A percentile compares a stretch with the other conserved stretches of the same genome.
Evolutionary conservation across 2,329 filamentous ascomycete genomes (phyloP).

Genomic region (Diplocarpon rosae): DNA sequence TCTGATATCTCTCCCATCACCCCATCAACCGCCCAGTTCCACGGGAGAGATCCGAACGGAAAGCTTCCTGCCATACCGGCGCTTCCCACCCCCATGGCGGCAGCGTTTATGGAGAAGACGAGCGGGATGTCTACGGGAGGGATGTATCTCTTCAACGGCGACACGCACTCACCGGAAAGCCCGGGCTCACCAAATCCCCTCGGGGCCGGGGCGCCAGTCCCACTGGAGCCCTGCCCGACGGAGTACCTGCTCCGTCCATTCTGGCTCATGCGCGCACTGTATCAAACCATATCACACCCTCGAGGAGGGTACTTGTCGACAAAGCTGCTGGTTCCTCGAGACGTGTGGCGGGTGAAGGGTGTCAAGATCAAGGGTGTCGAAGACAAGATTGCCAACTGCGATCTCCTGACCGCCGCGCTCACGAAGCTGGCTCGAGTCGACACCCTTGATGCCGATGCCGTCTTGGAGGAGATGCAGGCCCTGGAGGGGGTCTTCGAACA

Average conservation of each 20-base stretch:
- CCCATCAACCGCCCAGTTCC: constrained; percentile 48
- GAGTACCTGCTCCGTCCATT: constrained; percentile 87
- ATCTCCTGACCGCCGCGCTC: constrained; percentile 79
- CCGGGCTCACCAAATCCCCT: constrained; percentile 55
- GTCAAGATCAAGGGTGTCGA: constrained; percentile 87
- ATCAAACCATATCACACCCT: constrained; percentile 84
- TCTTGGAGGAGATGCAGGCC: constrained; percentile 87
- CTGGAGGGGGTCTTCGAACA: constrained; percentile 80
- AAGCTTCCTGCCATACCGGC: constrained; percentile 46
- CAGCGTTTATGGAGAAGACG: constrained; percentile 48
- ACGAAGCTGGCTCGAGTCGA: constrained; percentile 76
- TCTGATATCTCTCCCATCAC: constrained; percentile 63
- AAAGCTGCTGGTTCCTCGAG: constrained; percentile 81
- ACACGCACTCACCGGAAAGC: constrained; percentile 58
- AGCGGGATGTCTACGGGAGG: constrained; percentile 52
- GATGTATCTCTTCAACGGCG: constrained; percentile 72
- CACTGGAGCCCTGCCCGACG: constrained; percentile 84
- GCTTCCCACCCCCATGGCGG: constrained; percentile 55
- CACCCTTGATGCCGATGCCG: constrained; percentile 79
- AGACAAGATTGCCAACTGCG: constrained; percentile 88
- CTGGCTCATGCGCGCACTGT: constrained; percentile 93
- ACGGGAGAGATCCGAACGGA: constrained; percentile 31
- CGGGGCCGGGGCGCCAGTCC: constrained; percentile 56
- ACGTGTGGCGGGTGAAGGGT: constrained; percentile 88
- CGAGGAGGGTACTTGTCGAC: constrained; percentile 86